phyloP scores from a whole-genome alignment of 805 yeast genomes.

The Saturnispora bothae region DNA sequence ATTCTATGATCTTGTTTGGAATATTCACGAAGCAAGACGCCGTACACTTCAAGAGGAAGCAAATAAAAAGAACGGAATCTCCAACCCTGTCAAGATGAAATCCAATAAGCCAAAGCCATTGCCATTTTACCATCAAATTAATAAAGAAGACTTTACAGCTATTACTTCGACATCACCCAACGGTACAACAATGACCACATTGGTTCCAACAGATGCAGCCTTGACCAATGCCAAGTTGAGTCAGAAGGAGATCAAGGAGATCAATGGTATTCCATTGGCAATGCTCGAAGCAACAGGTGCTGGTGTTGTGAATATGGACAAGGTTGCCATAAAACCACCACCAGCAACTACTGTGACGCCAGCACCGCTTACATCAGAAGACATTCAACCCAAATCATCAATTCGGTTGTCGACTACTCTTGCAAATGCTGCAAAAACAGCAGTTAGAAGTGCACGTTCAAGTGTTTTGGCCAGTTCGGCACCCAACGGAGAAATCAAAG shows the following conservation, averaged over 20 bases:
- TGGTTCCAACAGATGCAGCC: slow-evolving; percentile 79
- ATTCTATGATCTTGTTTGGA: slow-evolving; percentile 87
- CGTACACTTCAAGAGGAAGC: slow-evolving; percentile 38
- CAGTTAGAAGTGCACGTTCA: background rate
- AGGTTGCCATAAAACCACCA: background rate
- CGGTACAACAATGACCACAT: slow-evolving; percentile 83
- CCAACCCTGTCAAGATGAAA: slow-evolving; percentile 5
- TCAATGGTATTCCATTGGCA: slow-evolving; percentile 31
- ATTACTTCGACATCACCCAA: slow-evolving; percentile 81
- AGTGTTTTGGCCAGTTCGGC: too few species aligned
- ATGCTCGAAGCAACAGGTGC: slow-evolving; percentile 78
- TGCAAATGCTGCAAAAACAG: background rate
- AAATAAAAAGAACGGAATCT: slow-evolving; percentile 11
- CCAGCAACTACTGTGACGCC: background rate
- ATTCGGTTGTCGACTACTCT: background rate
- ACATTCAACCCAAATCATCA: background rate
- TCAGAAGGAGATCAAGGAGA: slow-evolving; percentile 38
- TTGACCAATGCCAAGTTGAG: slow-evolving; percentile 48
- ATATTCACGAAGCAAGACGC: slow-evolving; percentile 88
- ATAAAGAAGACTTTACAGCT: slow-evolving; percentile 79
- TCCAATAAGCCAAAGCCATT: slow-evolving; percentile 47
- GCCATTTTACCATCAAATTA: slow-evolving; percentile 85
- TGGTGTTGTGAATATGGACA: background rate
- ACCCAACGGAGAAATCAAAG: slow-evolving; percentile 4
- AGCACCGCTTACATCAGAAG: background rate